Conservation (phyloP, 257 asterid genomes). For the Ajuga chamaepitys region DNA sequence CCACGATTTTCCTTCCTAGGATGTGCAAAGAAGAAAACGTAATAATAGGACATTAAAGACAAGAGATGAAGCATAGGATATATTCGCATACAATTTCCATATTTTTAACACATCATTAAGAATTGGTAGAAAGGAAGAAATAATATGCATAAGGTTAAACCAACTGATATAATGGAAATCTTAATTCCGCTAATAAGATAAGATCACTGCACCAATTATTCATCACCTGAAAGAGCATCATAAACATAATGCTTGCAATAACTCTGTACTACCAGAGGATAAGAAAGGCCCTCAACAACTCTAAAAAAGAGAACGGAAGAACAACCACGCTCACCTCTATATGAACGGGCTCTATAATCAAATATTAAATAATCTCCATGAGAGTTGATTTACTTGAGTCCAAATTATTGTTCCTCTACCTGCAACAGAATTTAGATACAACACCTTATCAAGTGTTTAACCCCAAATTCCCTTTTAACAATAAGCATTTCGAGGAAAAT, state of each 20-base stretch:
- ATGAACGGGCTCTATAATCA: slow-evolving; percentile 93
- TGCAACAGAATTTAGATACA: slow-evolving; percentile 28
- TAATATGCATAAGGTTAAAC: not conserved
- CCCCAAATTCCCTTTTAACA: not conserved
- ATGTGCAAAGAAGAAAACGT: too few species aligned
- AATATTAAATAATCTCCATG: slow-evolving; percentile 98
- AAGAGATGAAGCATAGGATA: too few species aligned
- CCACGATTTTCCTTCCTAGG: too few species aligned
- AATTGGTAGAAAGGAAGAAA: not conserved
- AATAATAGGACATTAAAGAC: too few species aligned
- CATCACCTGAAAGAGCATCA: not conserved
- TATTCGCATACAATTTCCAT: too few species aligned
- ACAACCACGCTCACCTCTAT: slow-evolving; percentile 49
- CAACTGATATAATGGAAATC: not conserved
- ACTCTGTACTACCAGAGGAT: slow-evolving; percentile 2
- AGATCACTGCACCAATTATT: not conserved
- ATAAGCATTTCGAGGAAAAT: not conserved
- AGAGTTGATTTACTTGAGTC: slow-evolving; percentile 98
- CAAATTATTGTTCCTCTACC: slow-evolving; percentile 95
- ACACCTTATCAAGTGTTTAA: slow-evolving; percentile 4
- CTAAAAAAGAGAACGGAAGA: too few species aligned
- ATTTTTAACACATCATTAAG: too few species aligned
- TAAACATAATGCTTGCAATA: slow-evolving; percentile 3
- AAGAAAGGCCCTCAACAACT: not conserved
- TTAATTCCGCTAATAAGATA: not conserved